Conservation (phyloP, 208 protist genomes). For the Porcisia deanei region DNA sequence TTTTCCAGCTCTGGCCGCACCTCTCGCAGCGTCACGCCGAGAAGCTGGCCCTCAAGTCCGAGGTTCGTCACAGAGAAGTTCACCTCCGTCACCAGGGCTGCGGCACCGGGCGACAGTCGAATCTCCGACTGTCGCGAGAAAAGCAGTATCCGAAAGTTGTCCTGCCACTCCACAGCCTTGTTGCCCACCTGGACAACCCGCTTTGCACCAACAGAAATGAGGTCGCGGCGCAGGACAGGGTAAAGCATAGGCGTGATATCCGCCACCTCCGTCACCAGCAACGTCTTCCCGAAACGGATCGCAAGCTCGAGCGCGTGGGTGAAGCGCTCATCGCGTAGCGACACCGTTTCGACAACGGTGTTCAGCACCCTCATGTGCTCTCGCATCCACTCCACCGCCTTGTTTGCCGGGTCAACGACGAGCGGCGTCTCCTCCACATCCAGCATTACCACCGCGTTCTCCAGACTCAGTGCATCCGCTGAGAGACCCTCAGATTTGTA, state of each 20-base stretch:
- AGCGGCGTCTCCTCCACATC: conserved; percentile 89
- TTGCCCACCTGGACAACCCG: conserved; percentile 95
- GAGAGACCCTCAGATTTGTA: conserved; percentile 96
- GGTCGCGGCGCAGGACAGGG: conserved; percentile 94
- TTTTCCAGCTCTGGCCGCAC: conserved; percentile 97
- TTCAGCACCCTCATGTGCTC: conserved; percentile 77
- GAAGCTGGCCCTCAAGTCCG: conserved; percentile 96
- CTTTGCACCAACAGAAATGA: conserved; percentile 90
- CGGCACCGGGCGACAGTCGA: conserved; percentile 85
- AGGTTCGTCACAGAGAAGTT: conserved; percentile 97
- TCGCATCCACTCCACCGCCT: conserved; percentile 93
- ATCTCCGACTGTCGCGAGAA: conserved; percentile 92
- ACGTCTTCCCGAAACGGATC: conserved; percentile 98
- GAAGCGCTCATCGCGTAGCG: conserved; percentile 94
- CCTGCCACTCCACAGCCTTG: conserved; percentile 96
- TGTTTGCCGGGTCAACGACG: conserved; percentile 96
- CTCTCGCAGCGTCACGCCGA: conserved; percentile 94
- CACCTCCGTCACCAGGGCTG: conserved; percentile 91
- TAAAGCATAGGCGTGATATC: conserved; percentile 94
- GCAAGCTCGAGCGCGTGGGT: conserved; percentile 95
- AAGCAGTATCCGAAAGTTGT: conserved; percentile 95
- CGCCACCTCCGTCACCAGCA: conserved; percentile 96
- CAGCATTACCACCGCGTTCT: conserved; percentile 97
- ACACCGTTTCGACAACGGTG: conserved; percentile 82
- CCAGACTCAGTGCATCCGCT: conserved; percentile 93